Percentiles rank a stretch among this genome's conserved stretches.
These are phyloP conservation scores for Urochloa ruziziensis DNA, from an alignment of 176 grass and related monocot genomes.

Conservation along the genomic window DNA sequence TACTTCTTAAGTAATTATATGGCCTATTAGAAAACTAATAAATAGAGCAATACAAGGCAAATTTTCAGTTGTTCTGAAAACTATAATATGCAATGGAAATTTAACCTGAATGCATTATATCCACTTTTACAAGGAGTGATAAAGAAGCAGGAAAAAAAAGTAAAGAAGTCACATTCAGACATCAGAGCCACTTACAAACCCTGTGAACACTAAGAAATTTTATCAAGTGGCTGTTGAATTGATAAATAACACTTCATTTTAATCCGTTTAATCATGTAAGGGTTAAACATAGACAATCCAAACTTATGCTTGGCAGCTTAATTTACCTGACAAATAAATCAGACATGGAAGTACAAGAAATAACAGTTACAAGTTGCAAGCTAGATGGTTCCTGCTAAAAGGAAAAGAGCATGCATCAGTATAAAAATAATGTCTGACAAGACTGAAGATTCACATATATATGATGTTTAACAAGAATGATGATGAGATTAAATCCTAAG, in stretches of 20 bases:
- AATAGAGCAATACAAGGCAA: neutral
- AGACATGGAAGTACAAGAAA: conserved; percentile 54
- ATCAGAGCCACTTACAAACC: neutral
- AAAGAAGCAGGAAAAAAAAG: neutral
- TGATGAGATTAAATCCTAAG: conserved; percentile 15
- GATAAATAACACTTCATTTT: neutral
- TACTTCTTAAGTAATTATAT: neutral
- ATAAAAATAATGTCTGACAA: neutral
- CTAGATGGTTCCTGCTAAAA: conserved; percentile 25
- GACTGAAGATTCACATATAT: neutral
- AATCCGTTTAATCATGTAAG: neutral
- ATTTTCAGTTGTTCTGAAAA: neutral
- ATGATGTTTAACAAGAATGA: neutral
- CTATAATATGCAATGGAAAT: neutral
- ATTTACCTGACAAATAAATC: conserved; percentile 52
- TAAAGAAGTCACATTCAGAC: neutral
- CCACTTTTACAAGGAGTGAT: neutral
- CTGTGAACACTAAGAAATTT: neutral
- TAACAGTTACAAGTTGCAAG: conserved; percentile 31
- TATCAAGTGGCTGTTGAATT: neutral
- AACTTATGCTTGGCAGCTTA: neutral
- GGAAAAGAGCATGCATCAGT: conserved; percentile 5
- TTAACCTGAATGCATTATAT: neutral
- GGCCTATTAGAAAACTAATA: neutral
- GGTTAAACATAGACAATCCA: neutral